These are phyloP conservation scores for Blastomyces parvus DNA, from an alignment of 2,329 filamentous ascomycete species.

Conservation along the genomic window DNA sequence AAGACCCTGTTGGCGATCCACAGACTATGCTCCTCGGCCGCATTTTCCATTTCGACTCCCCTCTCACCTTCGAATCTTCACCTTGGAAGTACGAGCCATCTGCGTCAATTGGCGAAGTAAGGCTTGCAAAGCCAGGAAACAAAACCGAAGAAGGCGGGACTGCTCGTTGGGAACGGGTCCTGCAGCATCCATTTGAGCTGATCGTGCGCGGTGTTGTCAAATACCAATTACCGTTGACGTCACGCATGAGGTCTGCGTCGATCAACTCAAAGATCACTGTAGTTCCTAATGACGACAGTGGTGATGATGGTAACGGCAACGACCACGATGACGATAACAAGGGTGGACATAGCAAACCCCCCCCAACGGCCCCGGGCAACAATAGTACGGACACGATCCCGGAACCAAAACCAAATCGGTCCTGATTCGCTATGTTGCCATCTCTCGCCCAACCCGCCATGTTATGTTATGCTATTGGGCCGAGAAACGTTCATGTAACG, in stretches of 20 bases:
- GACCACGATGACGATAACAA: slow-evolving; percentile 22
- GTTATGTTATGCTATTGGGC: not conserved
- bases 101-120: slow-evolving; percentile 70
- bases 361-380: slow-evolving; percentile 10
- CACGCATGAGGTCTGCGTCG: slow-evolving; percentile 43
- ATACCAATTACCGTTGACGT: slow-evolving; percentile 58
- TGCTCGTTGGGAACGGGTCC: slow-evolving; percentile 79
- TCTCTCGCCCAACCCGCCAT: not conserved
- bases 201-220: slow-evolving; percentile 85
- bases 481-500: not conserved
- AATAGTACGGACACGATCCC: slow-evolving; percentile 18
- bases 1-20: slow-evolving; percentile 45
- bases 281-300: slow-evolving; percentile 27
- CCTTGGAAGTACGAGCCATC: slow-evolving; percentile 68
- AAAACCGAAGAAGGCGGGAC: slow-evolving; percentile 72
- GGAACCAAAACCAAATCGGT: not conserved
- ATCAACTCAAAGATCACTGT: slow-evolving; percentile 36
- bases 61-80: slow-evolving; percentile 79
- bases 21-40: slow-evolving; percentile 89
- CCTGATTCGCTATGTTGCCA: not conserved
- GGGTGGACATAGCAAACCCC: slow-evolving; percentile 4
- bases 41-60: slow-evolving; percentile 76
- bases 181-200: slow-evolving; percentile 86
- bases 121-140: slow-evolving; percentile 75
- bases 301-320: slow-evolving; percentile 6